Evolutionary conservation across 495 filamentous ascomycete species (phyloP).

Genomic region (Hyphodiscus hymeniophilus): DNA sequence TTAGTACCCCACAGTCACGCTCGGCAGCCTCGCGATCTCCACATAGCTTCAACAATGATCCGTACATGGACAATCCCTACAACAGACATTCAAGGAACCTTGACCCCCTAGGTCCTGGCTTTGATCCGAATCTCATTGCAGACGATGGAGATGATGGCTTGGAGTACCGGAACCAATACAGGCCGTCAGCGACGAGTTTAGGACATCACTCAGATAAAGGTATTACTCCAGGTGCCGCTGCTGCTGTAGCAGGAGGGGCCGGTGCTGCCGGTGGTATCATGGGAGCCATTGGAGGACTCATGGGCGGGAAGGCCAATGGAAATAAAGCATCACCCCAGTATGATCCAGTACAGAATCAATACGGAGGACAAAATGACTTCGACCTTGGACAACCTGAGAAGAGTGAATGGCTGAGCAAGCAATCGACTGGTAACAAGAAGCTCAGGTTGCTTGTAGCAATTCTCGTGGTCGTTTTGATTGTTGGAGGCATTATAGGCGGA

Average conservation of each 20-base stretch:
- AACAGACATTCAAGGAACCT: slow-evolving; percentile 51
- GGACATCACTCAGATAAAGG: slow-evolving; percentile 26
- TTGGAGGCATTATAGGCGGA: slow-evolving; percentile 70
- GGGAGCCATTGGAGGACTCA: slow-evolving; percentile 37
- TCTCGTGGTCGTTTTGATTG: slow-evolving; percentile 51
- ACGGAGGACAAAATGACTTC: slow-evolving; percentile 8
- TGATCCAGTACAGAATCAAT: slow-evolving; percentile 12
- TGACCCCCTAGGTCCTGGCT: slow-evolving; percentile 45
- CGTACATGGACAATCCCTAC: slow-evolving; percentile 29
- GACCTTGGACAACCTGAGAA: slow-evolving; percentile 17
- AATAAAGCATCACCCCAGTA: slow-evolving; percentile 12
- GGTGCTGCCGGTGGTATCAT: slow-evolving; percentile 48
- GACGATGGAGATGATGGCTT: slow-evolving; percentile 85
- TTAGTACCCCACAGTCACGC: slow-evolving; percentile 29
- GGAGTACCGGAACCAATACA: slow-evolving; percentile 35
- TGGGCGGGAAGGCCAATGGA: slow-evolving; percentile 5
- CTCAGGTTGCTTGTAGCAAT: slow-evolving; percentile 60
- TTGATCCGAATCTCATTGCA: slow-evolving; percentile 72
- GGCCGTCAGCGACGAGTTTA: slow-evolving; percentile 47
- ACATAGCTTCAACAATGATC: slow-evolving; percentile 24
- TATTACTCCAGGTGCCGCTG: slow-evolving; percentile 14
- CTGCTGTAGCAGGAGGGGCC: slow-evolving; percentile 33
- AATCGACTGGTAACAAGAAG: slow-evolving; percentile 57
- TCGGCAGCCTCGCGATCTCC: slow-evolving; percentile 26
- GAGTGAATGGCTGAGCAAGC: slow-evolving; percentile 28